Evolutionary conservation across 495 filamentous ascomycete genomes (phyloP).

Genomic region (Darksidea phi): DNA sequence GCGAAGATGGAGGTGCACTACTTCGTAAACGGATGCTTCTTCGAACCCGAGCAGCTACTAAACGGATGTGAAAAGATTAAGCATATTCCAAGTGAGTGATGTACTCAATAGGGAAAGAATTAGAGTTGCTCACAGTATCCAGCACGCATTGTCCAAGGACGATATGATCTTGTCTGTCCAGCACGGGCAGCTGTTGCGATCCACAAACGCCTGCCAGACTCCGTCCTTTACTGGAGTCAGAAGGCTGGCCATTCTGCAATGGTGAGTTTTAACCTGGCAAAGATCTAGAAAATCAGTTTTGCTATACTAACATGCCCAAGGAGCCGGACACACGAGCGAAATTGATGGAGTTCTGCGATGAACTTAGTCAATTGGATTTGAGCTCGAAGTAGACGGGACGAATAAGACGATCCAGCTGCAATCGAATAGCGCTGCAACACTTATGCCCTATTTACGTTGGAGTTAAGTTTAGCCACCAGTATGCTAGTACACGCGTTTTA

Average conservation of each 20-base stretch:
- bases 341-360: too few relatives aligned
- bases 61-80: slow-evolving; percentile 42
- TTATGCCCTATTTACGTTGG: too few relatives aligned
- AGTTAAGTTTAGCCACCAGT: too few relatives aligned
- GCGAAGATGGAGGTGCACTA: slow-evolving; percentile 47
- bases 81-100: slow-evolving; percentile 44
- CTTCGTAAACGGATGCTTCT: slow-evolving; percentile 44
- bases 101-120: background rate
- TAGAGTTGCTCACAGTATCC: background rate
- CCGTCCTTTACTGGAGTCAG: slow-evolving; percentile 42
- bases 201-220: slow-evolving; percentile 44
- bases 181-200: slow-evolving; percentile 47
- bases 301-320: too few relatives aligned
- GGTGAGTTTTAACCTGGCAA: slow-evolving; percentile 1
- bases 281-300: too few relatives aligned
- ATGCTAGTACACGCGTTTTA: too few relatives aligned
- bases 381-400: too few relatives aligned
- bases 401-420: too few relatives aligned
- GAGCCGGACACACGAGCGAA: too few relatives aligned
- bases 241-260: slow-evolving; percentile 36
- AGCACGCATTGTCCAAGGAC: slow-evolving; percentile 47
- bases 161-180: slow-evolving; percentile 49
- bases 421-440: too few relatives aligned
- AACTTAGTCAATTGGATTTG: too few relatives aligned
- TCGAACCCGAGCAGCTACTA: slow-evolving; percentile 46